phyloP scores from a whole-genome alignment of 495 filamentous ascomycete species.

The Aspergillus wentii region DNA sequence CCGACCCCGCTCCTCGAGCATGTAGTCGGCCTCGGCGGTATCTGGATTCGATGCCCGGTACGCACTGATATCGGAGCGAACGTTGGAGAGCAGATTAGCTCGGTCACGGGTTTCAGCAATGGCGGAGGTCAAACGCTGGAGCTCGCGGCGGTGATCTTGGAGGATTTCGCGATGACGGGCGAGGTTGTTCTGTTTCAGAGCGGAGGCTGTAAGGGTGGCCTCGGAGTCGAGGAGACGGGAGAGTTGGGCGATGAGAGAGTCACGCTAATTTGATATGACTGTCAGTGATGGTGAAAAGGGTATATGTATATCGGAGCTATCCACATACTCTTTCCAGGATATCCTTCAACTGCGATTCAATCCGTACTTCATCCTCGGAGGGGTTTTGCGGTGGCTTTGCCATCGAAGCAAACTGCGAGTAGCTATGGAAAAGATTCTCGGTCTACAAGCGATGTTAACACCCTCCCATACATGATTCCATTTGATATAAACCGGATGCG shows the following conservation, averaged over 20 bases:
- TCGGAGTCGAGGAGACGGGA: slow-evolving; percentile 90
- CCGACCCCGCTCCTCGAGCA: slow-evolving; percentile 82
- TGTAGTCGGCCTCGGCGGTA: slow-evolving; percentile 86
- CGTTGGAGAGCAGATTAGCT: slow-evolving; percentile 84
- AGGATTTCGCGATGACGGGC: slow-evolving; percentile 88
- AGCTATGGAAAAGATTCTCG: slow-evolving; percentile 87
- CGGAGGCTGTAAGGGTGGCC: slow-evolving; percentile 80
- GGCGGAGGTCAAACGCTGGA: slow-evolving; percentile 60
- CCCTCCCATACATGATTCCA: not conserved
- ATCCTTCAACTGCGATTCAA: slow-evolving; percentile 79
- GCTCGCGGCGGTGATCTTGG: slow-evolving; percentile 78
- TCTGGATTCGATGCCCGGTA: slow-evolving; percentile 80
- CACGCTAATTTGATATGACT: too few species aligned
- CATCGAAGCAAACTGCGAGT: slow-evolving; percentile 86
- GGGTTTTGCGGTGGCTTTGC: slow-evolving; percentile 76
- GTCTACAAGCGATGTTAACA: slow-evolving; percentile 53
- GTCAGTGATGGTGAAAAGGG: not conserved
- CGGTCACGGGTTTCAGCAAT: slow-evolving; percentile 75
- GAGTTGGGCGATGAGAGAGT: slow-evolving; percentile 76
- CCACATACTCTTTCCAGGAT: slow-evolving; percentile 54
- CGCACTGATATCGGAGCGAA: slow-evolving; percentile 85
- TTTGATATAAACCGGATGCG: not conserved
- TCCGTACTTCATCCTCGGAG: slow-evolving; percentile 74
- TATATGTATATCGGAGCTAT: slow-evolving; percentile 5
- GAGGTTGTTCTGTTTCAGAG: slow-evolving; percentile 91